These are phyloP conservation scores for Phoma herbarum DNA, from an alignment of 2,329 filamentous ascomycete genomes.

Conservation along the genomic window DNA sequence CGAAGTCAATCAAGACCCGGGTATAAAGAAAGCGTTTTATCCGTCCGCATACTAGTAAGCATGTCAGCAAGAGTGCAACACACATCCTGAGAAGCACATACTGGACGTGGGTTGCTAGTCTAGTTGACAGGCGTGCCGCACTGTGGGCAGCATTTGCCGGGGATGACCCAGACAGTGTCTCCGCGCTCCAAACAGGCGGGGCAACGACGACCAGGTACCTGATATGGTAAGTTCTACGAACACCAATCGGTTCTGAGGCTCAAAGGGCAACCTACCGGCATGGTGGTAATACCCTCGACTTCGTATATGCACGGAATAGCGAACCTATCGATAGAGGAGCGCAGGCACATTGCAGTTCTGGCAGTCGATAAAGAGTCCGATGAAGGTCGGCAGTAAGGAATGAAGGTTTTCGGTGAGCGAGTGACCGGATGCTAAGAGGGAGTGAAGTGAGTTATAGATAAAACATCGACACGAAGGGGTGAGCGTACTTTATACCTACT, in stretches of 20 bases:
- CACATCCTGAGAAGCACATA: not conserved
- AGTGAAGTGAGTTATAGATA: conserved; percentile 7
- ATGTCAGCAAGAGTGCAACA: conserved; percentile 10
- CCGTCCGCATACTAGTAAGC: not conserved
- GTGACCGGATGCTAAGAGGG: not conserved
- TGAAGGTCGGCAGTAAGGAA: not conserved
- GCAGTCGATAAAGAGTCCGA: not conserved
- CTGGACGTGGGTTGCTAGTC: not conserved
- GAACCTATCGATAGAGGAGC: conserved; percentile 36
- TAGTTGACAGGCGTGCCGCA: conserved; percentile 54
- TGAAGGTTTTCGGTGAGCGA: not conserved
- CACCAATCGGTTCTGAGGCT: not conserved
- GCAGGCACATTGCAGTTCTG: conserved; percentile 38
- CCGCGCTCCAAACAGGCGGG: conserved; percentile 52
- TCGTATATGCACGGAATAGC: conserved; percentile 42
- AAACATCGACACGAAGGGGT: conserved; percentile 3
- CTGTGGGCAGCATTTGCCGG: conserved; percentile 51
- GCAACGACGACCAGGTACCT: conserved; percentile 53
- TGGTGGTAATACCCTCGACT: conserved; percentile 42
- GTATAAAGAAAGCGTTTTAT: conserved; percentile 2
- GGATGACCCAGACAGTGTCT: conserved; percentile 53
- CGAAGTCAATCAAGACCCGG: conserved; percentile 17
- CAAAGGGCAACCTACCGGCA: conserved; percentile 42
- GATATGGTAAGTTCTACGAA: conserved; percentile 7
- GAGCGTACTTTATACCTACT: conserved; percentile 15